These are phyloP conservation scores for Fusarium denticulatum DNA, from an alignment of 2,329 filamentous ascomycete genomes.

Conservation along the genomic window DNA sequence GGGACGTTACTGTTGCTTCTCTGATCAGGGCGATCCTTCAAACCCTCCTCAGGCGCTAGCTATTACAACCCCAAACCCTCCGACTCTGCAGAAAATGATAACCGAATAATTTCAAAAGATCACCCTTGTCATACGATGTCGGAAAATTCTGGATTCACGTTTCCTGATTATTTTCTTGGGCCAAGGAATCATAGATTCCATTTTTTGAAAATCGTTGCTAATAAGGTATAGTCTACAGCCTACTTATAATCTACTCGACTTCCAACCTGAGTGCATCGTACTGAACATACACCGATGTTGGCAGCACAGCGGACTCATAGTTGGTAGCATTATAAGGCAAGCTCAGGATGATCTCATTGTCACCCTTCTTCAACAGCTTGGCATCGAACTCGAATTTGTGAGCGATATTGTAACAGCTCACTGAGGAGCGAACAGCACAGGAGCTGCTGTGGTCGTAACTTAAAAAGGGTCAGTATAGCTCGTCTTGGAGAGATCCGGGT, in stretches of 20 bases:
- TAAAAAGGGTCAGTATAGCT: background rate
- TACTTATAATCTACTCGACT: conserved; percentile 47
- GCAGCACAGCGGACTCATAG: conserved; percentile 66
- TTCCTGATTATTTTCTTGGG: conserved; percentile 14
- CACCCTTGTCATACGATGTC: conserved; percentile 19
- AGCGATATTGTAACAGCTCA: conserved; percentile 69
- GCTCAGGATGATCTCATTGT: conserved; percentile 66
- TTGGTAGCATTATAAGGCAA: conserved; percentile 69
- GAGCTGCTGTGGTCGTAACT: conserved; percentile 52
- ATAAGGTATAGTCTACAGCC: background rate
- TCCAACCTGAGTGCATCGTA: conserved; percentile 73
- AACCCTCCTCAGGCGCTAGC: background rate
- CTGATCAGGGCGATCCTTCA: conserved; percentile 11
- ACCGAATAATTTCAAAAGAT: background rate
- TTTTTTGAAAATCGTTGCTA: background rate
- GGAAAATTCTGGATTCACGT: background rate
- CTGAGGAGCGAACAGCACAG: conserved; percentile 68
- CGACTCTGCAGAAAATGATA: conserved; percentile 13
- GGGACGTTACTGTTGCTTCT: background rate
- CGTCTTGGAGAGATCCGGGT: too few relatives aligned
- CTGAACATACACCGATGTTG: conserved; percentile 68
- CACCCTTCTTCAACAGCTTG: conserved; percentile 57
- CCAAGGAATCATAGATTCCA: background rate
- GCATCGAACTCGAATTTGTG: conserved; percentile 69
- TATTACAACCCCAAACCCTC: conserved; percentile 22